Evolutionary conservation across 345 rosid species (phyloP), one percentile per base, ranked within the genome.

Genomic region (Populus alba): DNA sequence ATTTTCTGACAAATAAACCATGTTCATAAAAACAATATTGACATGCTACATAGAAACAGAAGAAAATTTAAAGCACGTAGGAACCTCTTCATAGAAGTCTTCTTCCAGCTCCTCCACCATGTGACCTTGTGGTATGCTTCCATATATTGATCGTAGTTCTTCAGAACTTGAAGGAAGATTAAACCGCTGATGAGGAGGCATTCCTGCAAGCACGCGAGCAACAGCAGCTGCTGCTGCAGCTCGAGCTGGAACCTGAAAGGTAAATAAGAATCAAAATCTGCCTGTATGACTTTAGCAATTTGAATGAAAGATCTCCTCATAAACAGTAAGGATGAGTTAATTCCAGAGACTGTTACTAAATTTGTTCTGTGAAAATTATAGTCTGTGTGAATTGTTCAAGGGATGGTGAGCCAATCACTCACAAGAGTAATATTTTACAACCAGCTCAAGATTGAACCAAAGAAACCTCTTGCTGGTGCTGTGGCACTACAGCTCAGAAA

Each of bases 181-280:
- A 69, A 86, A 84, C 39, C 91, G 89, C 84, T 94, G 97, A 80
- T 91, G 91, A 69, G 94, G 85, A 77, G 95, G 97, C 77, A 96
- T 79, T 71, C 91, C 95, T 8, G 98, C 92, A 78, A 96, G 87
- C 70, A 91, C 97, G 82, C 97, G 95, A 47, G 99, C 98, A 80
- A 96, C 97, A 69, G 92, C 97, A 23, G 99, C 99, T 6, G 99
- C 99, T 17, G 99, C 99, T 0, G 93, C 94, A 68, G 97, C 98
- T 84, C 97, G 89, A 51, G 97, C 94, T 16, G 99, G 99, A 87
- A 97, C 94, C 99, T 97, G 80, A 69, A 83, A 8, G 62, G 35
- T 7, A 13, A 57, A 13, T 65, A 68, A 27, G 11, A 61, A 17
- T 49, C 13, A n/a, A 59, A 37, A 57, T 49, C 17, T 1, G 22